These are phyloP conservation scores for Naganishia sp. DNA, from an alignment of 1,284 basidiomycete genomes.

Conservation along the genomic window DNA sequence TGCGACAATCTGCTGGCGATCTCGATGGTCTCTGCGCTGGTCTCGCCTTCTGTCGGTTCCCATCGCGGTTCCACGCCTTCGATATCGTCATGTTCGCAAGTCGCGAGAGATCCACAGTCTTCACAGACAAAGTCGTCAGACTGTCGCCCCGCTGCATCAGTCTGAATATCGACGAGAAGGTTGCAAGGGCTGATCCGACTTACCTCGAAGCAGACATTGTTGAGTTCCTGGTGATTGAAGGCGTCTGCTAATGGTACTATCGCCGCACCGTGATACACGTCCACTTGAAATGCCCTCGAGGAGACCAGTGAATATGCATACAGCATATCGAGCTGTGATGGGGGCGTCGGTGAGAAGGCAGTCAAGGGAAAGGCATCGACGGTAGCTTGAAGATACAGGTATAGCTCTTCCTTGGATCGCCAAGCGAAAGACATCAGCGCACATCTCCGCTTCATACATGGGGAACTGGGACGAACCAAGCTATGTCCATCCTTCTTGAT, in stretches of 20 bases:
- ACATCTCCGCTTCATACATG: background rate
- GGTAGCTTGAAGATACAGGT: conserved; percentile 40
- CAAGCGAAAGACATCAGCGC: background rate
- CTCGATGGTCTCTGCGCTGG: conserved; percentile 1
- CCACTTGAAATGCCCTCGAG: conserved; percentile 83
- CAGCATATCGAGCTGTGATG: conserved; percentile 61
- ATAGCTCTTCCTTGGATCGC: conserved; percentile 38
- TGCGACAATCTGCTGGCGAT: conserved; percentile 39
- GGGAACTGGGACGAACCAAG: conserved; percentile 38
- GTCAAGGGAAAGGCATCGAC: conserved; percentile 40
- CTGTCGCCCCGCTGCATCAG: conserved; percentile 49
- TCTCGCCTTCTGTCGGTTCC: background rate
- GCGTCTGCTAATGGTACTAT: conserved; percentile 89
- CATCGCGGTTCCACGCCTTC: background rate
- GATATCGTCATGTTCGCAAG: conserved; percentile 69
- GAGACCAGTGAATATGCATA: conserved; percentile 77
- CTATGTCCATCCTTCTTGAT: conserved; percentile 43
- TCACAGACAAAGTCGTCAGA: conserved; percentile 82
- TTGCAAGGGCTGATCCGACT: conserved; percentile 35
- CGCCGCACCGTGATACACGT: conserved; percentile 77
- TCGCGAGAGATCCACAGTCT: conserved; percentile 69
- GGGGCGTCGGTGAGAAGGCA: conserved; percentile 33
- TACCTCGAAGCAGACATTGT: conserved; percentile 77
- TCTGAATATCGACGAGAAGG: conserved; percentile 37
- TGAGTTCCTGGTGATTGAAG: conserved; percentile 78